A percentile compares a stretch with the other conserved stretches of the same genome.
Evolutionary conservation across 23 red algal genomes (phyloP).

Genomic region (Cyanidium caldarium): DNA sequence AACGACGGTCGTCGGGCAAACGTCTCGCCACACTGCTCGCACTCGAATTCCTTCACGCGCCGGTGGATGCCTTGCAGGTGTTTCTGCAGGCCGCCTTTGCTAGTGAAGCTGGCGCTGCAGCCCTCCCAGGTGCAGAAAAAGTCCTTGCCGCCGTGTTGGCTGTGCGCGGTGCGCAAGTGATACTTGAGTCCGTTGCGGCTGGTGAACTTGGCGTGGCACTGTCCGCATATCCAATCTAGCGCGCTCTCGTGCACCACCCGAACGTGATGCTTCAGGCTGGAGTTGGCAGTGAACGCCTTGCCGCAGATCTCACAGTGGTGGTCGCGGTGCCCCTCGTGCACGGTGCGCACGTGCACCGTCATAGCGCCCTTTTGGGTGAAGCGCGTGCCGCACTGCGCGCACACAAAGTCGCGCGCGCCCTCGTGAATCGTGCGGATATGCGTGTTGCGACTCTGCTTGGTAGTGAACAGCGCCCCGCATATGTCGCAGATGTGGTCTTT

Average conservation of each 20-base stretch:
- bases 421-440: background rate
- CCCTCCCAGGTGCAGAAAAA: background rate
- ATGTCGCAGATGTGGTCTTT: background rate
- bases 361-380: slow-evolving; percentile 3
- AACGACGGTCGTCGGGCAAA: background rate
- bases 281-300: slow-evolving; percentile 3
- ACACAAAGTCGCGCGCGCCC: background rate
- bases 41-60: background rate
- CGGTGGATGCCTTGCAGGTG: background rate
- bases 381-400: background rate
- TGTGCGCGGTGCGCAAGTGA: background rate
- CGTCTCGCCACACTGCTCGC: background rate
- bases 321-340: slow-evolving; percentile 5
- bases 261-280: slow-evolving; percentile 1
- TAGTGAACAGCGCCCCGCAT: background rate
- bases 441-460: background rate
- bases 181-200: slow-evolving; percentile 5
- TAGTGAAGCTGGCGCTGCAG: background rate
- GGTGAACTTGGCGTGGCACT: slow-evolving; percentile 7
- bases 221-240: background rate
- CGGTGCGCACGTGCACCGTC: background rate
- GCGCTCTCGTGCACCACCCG: slow-evolving; percentile 1
- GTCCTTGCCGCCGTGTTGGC: background rate
- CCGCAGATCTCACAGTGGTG: background rate
- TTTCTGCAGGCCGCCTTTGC: slow-evolving; percentile 1